These are phyloP conservation scores for Plasmopara viticola DNA, from an alignment of 352 stramenopile genomes.

Conservation along the genomic window DNA sequence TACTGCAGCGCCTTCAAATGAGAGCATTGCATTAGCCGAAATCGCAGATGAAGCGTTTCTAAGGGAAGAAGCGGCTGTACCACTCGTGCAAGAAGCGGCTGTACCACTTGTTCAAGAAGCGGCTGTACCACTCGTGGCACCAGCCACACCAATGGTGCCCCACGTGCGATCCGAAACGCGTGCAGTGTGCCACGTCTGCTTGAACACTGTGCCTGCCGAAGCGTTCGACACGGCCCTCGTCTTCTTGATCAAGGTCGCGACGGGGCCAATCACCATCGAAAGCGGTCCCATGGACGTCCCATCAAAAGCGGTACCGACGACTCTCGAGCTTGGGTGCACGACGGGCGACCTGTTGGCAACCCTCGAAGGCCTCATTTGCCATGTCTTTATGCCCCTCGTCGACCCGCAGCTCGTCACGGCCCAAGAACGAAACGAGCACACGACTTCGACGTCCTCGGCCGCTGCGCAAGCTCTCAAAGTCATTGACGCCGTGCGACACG, in stretches of 20 bases:
- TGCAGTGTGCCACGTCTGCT: slow-evolving; percentile 52
- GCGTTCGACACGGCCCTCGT: slow-evolving; percentile 57
- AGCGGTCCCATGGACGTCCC: slow-evolving; percentile 20
- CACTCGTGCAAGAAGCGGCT: slow-evolving; percentile 42
- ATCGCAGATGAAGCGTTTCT: no score
- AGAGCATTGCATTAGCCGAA: no score
- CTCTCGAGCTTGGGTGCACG: slow-evolving; percentile 85
- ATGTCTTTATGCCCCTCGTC: slow-evolving; percentile 86
- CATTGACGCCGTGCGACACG: slow-evolving; percentile 77
- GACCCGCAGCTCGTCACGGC: slow-evolving; percentile 49
- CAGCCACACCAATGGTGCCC: slow-evolving; percentile 42
- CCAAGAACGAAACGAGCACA: slow-evolving; percentile 12
- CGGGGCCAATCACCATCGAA: slow-evolving; percentile 43
- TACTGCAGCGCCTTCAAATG: no score
- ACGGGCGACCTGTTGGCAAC: slow-evolving; percentile 79
- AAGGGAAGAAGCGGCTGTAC: background rate
- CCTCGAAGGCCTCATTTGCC: slow-evolving; percentile 79
- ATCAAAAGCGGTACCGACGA: slow-evolving; percentile 52
- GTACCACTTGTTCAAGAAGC: slow-evolving; percentile 68
- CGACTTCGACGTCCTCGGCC: slow-evolving; percentile 9
- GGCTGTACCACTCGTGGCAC: slow-evolving; percentile 24
- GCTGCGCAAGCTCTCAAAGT: slow-evolving; percentile 59
- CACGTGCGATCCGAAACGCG: slow-evolving; percentile 43
- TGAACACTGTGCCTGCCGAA: slow-evolving; percentile 60
- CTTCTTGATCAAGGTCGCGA: slow-evolving; percentile 72